Evolutionary conservation across 2,329 filamentous ascomycete genomes (phyloP).

Genomic region (Cylindrodendrum hubeiense): DNA sequence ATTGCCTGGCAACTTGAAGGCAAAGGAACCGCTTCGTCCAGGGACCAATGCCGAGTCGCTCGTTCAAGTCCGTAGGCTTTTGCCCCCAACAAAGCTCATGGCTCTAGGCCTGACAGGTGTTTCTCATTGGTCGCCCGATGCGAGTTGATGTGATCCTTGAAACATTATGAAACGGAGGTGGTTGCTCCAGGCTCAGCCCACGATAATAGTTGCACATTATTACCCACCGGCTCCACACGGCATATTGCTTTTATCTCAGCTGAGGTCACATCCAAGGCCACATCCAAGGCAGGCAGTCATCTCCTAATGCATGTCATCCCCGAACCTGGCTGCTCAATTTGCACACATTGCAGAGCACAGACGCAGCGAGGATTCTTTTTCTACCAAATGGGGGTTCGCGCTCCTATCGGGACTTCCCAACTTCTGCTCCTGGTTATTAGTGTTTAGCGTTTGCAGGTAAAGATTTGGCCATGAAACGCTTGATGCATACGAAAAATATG

Average conservation of each 20-base stretch:
- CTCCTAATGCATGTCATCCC: neutral
- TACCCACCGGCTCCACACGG: slow-evolving; percentile 13
- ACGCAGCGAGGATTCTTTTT: neutral
- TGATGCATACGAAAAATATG: no score
- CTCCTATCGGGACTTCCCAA: neutral
- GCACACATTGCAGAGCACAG: neutral
- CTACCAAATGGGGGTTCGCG: neutral
- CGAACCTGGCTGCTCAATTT: neutral
- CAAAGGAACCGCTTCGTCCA: neutral
- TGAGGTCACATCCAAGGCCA: neutral
- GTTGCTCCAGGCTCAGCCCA: slow-evolving; percentile 14
- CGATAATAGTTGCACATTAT: neutral
- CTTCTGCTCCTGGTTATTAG: no score
- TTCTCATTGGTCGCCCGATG: slow-evolving; percentile 2
- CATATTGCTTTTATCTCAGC: slow-evolving; percentile 17
- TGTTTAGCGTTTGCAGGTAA: no score
- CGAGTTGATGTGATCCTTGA: slow-evolving; percentile 5
- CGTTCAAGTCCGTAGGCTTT: neutral
- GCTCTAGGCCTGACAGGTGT: neutral
- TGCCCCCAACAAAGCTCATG: neutral
- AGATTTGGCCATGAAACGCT: no score
- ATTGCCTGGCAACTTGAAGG: slow-evolving; percentile 1
- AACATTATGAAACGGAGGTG: slow-evolving; percentile 2
- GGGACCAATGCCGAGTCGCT: neutral
- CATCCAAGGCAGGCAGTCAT: neutral